These are phyloP conservation scores for Apiospora pterosperma DNA, from an alignment of 2,329 filamentous ascomycete species.

Conservation along the genomic window DNA sequence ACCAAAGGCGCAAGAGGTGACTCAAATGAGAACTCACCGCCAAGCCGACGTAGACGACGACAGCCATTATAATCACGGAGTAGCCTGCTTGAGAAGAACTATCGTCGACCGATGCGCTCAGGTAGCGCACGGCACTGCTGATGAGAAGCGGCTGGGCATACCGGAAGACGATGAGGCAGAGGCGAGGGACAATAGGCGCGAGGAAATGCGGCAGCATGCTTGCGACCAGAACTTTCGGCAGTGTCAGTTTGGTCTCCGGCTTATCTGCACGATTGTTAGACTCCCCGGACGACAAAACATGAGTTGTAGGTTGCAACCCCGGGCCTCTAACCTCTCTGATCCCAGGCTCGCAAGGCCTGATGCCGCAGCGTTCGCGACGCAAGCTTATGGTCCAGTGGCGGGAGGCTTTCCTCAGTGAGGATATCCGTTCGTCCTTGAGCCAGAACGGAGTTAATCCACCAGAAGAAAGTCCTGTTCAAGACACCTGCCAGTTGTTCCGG, in stretches of 20 bases:
- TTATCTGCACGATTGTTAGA: conserved; percentile 17
- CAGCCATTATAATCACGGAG: background rate
- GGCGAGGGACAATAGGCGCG: conserved; percentile 24
- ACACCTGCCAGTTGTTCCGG: too few species aligned
- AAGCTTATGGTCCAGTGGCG: conserved; percentile 20
- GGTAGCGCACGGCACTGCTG: too few species aligned
- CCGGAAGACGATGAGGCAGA: background rate
- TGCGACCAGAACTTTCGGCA: conserved; percentile 27
- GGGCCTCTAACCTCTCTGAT: conserved; percentile 15
- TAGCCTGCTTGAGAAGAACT: background rate
- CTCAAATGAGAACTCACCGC: background rate
- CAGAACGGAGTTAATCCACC: conserved; percentile 30
- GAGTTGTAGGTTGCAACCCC: background rate
- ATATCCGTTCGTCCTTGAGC: conserved; percentile 22
- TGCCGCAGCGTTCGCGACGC: conserved; percentile 17
- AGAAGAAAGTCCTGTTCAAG: conserved; percentile 21
- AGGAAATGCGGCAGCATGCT: conserved; percentile 27
- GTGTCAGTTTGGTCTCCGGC: conserved; percentile 20
- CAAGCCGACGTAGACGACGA: background rate
- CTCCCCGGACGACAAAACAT: background rate
- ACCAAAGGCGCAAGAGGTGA: background rate
- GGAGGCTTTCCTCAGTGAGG: conserved; percentile 21
- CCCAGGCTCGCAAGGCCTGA: conserved; percentile 21
- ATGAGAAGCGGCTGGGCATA: background rate
- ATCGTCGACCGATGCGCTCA: too few species aligned